These are phyloP conservation scores for Cerrena zonata DNA, from an alignment of 1,284 basidiomycete genomes.

Conservation along the genomic window DNA sequence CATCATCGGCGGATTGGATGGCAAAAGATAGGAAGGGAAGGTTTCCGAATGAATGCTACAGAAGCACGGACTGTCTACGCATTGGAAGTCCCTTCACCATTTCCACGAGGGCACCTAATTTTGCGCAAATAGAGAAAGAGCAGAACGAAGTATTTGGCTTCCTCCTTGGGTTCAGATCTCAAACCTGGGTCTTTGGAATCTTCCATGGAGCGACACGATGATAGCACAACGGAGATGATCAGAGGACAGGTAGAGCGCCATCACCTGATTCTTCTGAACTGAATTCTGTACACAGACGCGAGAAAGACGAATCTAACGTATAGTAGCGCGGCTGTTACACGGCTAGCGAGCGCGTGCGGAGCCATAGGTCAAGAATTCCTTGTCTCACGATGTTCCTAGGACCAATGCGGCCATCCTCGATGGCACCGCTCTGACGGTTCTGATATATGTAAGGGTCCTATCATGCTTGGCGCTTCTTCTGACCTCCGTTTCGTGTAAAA, in stretches of 20 bases:
- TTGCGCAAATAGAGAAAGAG: neutral
- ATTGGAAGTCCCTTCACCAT: neutral
- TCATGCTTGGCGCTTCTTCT: slow-evolving; percentile 18
- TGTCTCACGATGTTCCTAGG: slow-evolving; percentile 20
- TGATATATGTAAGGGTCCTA: slow-evolving; percentile 11
- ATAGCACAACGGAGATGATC: neutral
- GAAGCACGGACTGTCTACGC: neutral
- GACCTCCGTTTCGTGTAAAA: slow-evolving; percentile 19
- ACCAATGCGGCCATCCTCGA: slow-evolving; percentile 16
- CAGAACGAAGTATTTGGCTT: neutral
- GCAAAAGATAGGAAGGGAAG: slow-evolving; percentile 2
- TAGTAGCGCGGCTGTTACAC: slow-evolving; percentile 9
- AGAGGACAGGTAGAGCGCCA: neutral
- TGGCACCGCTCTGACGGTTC: slow-evolving; percentile 20
- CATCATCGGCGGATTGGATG: neutral
- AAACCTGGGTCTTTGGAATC: neutral
- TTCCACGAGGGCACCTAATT: neutral
- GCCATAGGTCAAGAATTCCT: slow-evolving; percentile 7
- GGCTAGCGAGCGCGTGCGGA: slow-evolving; percentile 16
- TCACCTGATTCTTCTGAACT: slow-evolving; percentile 6
- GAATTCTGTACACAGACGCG: neutral
- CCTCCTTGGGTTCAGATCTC: too few relatives aligned
- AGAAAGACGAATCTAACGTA: slow-evolving; percentile 3
- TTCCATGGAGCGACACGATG: neutral
- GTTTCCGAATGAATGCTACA: neutral